Percentiles rank a stretch among this genome's conserved stretches.
These are phyloP conservation scores for Stachybotrys chlorohalonatus DNA, from an alignment of 2,329 filamentous ascomycete species.

Conservation along the genomic window DNA sequence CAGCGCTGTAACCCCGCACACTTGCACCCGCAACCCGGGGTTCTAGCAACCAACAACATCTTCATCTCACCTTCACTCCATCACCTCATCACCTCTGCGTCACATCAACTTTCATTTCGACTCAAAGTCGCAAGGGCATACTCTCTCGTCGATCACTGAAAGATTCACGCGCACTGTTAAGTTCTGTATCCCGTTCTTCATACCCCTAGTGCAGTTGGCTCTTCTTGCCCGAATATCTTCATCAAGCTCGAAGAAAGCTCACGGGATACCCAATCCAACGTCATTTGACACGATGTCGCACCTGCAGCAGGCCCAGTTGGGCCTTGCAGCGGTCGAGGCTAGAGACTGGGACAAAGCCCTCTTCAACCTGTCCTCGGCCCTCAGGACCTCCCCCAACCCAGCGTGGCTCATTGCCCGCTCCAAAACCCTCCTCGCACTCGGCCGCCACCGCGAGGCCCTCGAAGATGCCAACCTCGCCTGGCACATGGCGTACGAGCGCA, in stretches of 20 bases:
- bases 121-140: too few relatives aligned
- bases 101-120: too few relatives aligned
- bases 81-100: too few relatives aligned
- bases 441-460: conserved; percentile 54
- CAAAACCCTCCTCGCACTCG: conserved; percentile 62
- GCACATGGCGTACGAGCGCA: conserved; percentile 53
- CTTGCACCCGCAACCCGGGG: too few relatives aligned
- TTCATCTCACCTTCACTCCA: too few relatives aligned
- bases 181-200: too few relatives aligned
- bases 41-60: too few relatives aligned
- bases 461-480: conserved; percentile 61
- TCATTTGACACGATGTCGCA: conserved; percentile 34
- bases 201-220: too few relatives aligned
- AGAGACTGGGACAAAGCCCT: conserved; percentile 62
- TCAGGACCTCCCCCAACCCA: conserved; percentile 58
- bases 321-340: conserved; percentile 54
- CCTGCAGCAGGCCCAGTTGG: conserved; percentile 43
- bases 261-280: not conserved
- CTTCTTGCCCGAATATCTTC: too few relatives aligned
- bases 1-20: too few relatives aligned
- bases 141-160: too few relatives aligned
- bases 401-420: conserved; percentile 76
- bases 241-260: not conserved
- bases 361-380: conserved; percentile 55
- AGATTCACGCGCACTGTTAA: too few relatives aligned